Evolutionary conservation across 192 early-diverging fungal species (phyloP).

Genomic region (Radiomyces spectabilis): DNA sequence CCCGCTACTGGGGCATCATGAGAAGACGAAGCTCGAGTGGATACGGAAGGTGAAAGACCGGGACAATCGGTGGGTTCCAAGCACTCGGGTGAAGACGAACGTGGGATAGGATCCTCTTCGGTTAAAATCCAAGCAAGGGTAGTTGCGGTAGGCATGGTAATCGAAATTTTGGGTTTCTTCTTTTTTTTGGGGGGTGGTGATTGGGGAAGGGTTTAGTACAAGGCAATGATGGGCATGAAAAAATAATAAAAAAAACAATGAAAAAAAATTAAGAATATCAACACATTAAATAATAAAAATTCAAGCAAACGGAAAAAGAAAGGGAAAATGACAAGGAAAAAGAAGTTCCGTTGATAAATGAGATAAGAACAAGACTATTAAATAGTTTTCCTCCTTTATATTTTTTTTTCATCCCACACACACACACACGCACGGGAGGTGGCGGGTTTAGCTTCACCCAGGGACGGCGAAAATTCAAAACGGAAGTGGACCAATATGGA

Average conservation of each 20-base stretch:
- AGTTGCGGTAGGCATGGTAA: no score
- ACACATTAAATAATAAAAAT: background rate
- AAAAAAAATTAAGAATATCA: background rate
- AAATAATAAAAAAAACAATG: no score
- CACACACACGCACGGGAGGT: no score
- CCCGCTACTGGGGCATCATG: no score
- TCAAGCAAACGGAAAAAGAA: background rate
- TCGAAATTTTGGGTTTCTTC: no score
- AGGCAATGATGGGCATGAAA: no score
- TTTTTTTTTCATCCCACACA: no score
- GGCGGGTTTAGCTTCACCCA: no score
- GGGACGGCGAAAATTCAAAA: no score
- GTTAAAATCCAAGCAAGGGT: background rate
- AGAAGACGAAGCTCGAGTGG: conserved; percentile 2
- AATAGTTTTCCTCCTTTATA: background rate
- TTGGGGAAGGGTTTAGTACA: no score
- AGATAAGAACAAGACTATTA: background rate
- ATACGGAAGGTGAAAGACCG: conserved; percentile 11
- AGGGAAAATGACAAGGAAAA: background rate
- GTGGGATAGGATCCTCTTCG: background rate
- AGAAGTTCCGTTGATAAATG: conserved; percentile 1
- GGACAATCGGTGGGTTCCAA: conserved; percentile 2
- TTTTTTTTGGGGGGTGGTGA: no score
- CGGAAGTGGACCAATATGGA: no score
- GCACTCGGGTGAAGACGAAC: background rate